Percentiles rank a stretch among this genome's conserved stretches.
These are phyloP conservation scores for Aspergillus pseudonomiae DNA, from an alignment of 2,329 filamentous ascomycete genomes.

Conservation along the genomic window DNA sequence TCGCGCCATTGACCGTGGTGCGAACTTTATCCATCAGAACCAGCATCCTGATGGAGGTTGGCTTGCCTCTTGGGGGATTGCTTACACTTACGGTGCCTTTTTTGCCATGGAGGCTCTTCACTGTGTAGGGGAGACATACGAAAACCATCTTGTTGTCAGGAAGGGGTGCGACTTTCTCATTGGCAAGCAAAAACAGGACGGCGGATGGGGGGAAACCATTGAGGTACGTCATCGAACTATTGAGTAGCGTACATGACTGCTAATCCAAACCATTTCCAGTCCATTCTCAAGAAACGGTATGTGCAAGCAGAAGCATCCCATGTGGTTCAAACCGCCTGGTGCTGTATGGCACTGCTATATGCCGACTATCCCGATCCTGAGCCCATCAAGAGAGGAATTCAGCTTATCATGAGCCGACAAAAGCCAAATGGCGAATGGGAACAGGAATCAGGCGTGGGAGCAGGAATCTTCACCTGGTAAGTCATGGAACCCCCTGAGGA, in stretches of 20 bases:
- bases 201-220: conserved; percentile 5
- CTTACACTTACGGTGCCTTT: conserved; percentile 1
- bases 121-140: background rate
- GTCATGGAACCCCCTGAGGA: background rate
- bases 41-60: background rate
- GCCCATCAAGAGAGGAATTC: conserved; percentile 4
- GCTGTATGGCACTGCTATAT: background rate
- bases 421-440: conserved; percentile 11
- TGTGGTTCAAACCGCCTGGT: background rate
- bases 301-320: background rate
- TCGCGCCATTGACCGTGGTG: background rate
- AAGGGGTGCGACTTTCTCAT: background rate
- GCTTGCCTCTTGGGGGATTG: background rate
- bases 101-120: conserved; percentile 1
- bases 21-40: background rate
- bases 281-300: background rate
- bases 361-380: background rate
- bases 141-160: background rate
- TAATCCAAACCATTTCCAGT: background rate
- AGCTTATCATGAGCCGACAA: conserved; percentile 12
- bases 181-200: background rate
- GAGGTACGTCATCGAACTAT: background rate
- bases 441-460: conserved; percentile 10
- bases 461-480: conserved; percentile 13
- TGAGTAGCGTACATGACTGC: background rate